Evolutionary conservation across 202 grass and related monocot genomes (phyloP).

Genomic region (Zizania palustris): DNA sequence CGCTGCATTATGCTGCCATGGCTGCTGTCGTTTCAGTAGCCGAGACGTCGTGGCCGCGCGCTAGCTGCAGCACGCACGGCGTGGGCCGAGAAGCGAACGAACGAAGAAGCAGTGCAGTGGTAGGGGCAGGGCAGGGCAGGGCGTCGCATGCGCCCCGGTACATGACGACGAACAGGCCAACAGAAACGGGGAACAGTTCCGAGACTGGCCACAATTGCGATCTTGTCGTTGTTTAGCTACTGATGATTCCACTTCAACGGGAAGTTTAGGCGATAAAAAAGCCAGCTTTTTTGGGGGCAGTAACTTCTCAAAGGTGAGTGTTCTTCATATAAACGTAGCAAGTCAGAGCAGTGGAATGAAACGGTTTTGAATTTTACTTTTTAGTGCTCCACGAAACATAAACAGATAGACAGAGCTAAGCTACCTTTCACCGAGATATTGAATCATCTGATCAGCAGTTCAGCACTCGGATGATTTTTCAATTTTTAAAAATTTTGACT

Average conservation of each 20-base stretch:
- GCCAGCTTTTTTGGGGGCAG: not conserved
- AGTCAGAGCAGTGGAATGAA: not conserved
- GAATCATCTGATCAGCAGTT: not conserved
- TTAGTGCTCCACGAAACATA: no score
- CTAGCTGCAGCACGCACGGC: slow-evolving; percentile 28
- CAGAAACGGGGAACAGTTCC: not conserved
- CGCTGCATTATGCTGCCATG: slow-evolving; percentile 23
- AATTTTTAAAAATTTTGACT: no score
- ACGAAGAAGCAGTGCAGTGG: no score
- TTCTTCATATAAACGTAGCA: not conserved
- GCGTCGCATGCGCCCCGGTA: not conserved
- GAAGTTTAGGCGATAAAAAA: not conserved
- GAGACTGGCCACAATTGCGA: not conserved
- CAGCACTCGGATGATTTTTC: no score
- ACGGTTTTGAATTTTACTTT: no score
- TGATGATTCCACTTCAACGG: not conserved
- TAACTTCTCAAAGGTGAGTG: not conserved
- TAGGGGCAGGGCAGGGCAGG: no score
- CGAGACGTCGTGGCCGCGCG: slow-evolving; percentile 30
- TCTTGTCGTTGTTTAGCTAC: not conserved
- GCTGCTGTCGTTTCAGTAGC: slow-evolving; percentile 28
- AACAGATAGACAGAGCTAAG: no score
- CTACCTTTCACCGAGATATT: not conserved
- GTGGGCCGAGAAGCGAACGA: slow-evolving; percentile 7
- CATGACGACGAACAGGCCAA: not conserved